phyloP scores from a whole-genome alignment of 192 early-diverging fungal species.

The Coemansia sp. region DNA sequence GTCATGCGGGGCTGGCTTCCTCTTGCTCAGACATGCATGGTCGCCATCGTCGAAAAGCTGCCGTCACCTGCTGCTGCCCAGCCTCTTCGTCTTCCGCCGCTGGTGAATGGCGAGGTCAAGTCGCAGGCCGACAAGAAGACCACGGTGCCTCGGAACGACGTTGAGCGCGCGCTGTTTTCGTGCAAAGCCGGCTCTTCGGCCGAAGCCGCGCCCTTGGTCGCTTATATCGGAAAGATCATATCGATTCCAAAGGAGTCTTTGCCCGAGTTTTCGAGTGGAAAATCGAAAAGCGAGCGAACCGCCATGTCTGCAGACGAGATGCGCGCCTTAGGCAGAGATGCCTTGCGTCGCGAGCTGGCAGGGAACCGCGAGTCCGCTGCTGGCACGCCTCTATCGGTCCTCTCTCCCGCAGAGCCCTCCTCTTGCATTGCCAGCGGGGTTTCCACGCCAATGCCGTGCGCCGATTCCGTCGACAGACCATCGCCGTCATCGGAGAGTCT shows the following conservation, averaged over 20 bases:
- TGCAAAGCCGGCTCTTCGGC: conserved; percentile 59
- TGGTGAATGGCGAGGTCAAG: conserved; percentile 58
- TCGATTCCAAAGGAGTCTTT: conserved; percentile 72
- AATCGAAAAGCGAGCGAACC: conserved; percentile 57
- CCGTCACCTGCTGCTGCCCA: conserved; percentile 86
- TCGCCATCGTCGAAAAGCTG: conserved; percentile 82
- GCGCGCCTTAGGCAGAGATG: conserved; percentile 66
- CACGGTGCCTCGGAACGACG: conserved; percentile 52
- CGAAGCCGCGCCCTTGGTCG: conserved; percentile 66
- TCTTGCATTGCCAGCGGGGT: conserved; percentile 34
- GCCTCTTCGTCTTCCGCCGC: conserved; percentile 68
- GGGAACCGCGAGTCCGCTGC: conserved; percentile 22
- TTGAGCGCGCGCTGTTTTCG: conserved; percentile 70
- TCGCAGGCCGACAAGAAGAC: conserved; percentile 27
- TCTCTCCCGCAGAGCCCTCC: conserved; percentile 10
- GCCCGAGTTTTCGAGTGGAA: conserved; percentile 53
- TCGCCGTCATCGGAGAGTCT: conserved; percentile 20
- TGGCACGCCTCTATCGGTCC: conserved; percentile 23
- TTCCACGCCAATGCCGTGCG: conserved; percentile 17
- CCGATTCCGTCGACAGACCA: conserved; percentile 1
- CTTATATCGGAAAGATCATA: conserved; percentile 94
- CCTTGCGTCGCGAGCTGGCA: conserved; percentile 50
- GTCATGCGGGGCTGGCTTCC: conserved; percentile 97
- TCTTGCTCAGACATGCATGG: conserved; percentile 79
- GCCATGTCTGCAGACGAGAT: conserved; percentile 84